Base-by-base conservation (phyloP, 139 green algal genomes). In the Chlorella sp. region DNA sequence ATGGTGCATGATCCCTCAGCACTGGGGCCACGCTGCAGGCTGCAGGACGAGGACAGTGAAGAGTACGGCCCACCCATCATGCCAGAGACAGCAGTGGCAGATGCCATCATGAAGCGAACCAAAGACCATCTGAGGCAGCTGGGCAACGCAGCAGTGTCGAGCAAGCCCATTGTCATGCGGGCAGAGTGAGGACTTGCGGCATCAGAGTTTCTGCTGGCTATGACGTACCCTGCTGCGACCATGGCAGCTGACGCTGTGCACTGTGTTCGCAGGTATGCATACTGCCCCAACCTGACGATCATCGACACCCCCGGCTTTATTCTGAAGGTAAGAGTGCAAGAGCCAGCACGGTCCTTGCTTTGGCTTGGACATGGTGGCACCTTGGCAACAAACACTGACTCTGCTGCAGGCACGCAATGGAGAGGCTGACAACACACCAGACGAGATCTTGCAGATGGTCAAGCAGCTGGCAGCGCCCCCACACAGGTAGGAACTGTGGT, bases 241-340 rank as follows among this genome's bases (percentile, higher is more conserved):
- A 26, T 26, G 49, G 14, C 49, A 26, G 14, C 14, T 59, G 20
- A 20, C 20, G 49, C 14, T 26, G 14, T 59, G 49, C 20, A 14
- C 20, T 26, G 20, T 1, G 5, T 20, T 29, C n/a, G n/a, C 74
- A 85, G 73, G 72, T 85, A 83, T 69, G 89, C 93, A 0, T 93
- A 86, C 76, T 95, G 87, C 74, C 89, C 93, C 50, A 97, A 96
- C 72, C 83, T 97, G 23, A 97, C 93, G 2, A 94, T 97, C 76
- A 90, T 97, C 33, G 93, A 97, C 78, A 97, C 91, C 1, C 93
- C 93, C 0, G 93, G 93, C 29, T 95, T 97, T 66, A 93, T 97
- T 65, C 75, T 97, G 1, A 95, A 96, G 85, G 90, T 88, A 32
- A 50, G 64, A 27, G 36, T 4, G n/a, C n/a, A n/a, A n/a, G n/a